A percentile compares a stretch with the other conserved stretches of the same genome.
Conservation (phyloP, 495 filamentous ascomycete genomes). For the Aspergillus bridgeri region DNA sequence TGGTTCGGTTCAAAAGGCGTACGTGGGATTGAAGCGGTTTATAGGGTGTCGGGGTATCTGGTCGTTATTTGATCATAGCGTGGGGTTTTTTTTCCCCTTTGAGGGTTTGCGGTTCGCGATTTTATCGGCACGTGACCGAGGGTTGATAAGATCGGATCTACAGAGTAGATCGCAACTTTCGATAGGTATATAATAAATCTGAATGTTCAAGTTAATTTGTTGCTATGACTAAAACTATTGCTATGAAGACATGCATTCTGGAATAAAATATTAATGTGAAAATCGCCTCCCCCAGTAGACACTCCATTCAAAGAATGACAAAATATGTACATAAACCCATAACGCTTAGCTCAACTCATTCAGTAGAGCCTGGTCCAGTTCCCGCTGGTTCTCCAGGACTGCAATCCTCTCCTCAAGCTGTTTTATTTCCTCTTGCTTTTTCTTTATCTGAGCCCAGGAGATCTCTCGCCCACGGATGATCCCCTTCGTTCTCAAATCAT, state of each 20-base stretch:
- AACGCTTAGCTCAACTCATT: conserved; percentile 16
- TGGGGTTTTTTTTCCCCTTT: conserved; percentile 9
- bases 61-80: conserved; percentile 6
- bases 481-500: conserved; percentile 54
- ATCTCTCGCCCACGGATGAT: conserved; percentile 61
- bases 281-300: background rate
- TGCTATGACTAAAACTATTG: background rate
- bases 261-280: background rate
- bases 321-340: background rate
- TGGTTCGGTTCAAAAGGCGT: conserved; percentile 1
- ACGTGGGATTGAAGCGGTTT: background rate
- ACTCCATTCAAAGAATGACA: background rate
- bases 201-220: background rate
- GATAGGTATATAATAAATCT: too few relatives aligned
- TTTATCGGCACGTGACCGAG: conserved; percentile 19
- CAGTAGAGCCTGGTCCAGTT: conserved; percentile 45
- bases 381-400: conserved; percentile 27
- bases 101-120: background rate
- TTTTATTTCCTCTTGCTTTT: conserved; percentile 59
- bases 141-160: conserved; percentile 10
- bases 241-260: background rate
- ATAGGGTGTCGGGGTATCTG: background rate
- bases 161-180: background rate
- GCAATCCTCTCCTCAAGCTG: conserved; percentile 47
- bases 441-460: conserved; percentile 54